Percentiles rank a stretch among this genome's conserved stretches.
Conservation (phyloP, 176 grass and related monocot genomes). For the Dendrocalamus sinicus region DNA sequence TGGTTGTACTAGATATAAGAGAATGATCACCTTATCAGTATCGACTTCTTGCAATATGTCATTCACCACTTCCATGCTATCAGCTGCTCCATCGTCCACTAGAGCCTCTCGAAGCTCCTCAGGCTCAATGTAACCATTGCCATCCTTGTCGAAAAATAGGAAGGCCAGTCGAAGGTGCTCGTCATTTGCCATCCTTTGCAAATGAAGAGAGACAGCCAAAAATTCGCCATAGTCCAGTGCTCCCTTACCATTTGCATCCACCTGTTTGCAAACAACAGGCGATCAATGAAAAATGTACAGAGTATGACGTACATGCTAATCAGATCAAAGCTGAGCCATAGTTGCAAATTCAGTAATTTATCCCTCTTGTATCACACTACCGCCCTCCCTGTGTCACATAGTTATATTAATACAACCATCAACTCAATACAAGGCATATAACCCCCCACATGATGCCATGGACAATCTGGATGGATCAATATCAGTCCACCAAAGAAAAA, state of each 20-base stretch:
- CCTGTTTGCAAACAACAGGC: slow-evolving; percentile 54
- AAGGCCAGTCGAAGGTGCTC: slow-evolving; percentile 91
- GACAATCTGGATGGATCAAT: slow-evolving; percentile 29
- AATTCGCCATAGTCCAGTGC: slow-evolving; percentile 92
- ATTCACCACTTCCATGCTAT: slow-evolving; percentile 90
- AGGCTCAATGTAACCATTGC: slow-evolving; percentile 90
- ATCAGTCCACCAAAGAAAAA: slow-evolving; percentile 2
- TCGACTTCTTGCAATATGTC: slow-evolving; percentile 99
- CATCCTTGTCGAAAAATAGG: slow-evolving; percentile 94
- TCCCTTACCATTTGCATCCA: slow-evolving; percentile 90
- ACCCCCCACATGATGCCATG: background rate
- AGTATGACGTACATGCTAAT: background rate
- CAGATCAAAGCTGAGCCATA: background rate
- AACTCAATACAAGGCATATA: background rate
- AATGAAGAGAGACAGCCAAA: slow-evolving; percentile 95
- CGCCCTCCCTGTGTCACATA: background rate
- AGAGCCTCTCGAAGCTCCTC: slow-evolving; percentile 88
- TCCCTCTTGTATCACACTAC: background rate
- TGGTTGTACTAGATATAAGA: background rate
- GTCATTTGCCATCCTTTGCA: slow-evolving; percentile 98
- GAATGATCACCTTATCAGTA: slow-evolving; percentile 79
- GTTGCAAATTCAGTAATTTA: background rate
- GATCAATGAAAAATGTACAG: slow-evolving; percentile 34
- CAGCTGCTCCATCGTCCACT: slow-evolving; percentile 70
- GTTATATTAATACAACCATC: background rate